Base-by-base conservation (phyloP, 805 yeast species). In the Cyberlindnera galapagoensis region DNA sequence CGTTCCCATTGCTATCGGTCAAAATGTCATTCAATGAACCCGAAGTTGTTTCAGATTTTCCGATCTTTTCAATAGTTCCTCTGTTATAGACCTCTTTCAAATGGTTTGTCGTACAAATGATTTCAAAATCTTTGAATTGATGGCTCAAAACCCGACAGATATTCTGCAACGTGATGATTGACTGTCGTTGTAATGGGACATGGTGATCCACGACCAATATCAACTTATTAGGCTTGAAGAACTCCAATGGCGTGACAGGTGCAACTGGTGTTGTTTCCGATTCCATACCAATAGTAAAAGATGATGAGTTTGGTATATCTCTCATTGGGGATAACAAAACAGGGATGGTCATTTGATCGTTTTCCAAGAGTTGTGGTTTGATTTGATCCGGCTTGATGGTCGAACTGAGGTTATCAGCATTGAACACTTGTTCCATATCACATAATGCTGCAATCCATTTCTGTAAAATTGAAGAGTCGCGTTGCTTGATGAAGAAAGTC, bases 401-500 rank as follows among this genome's bases (percentile, higher is more conserved):
- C 2, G 61, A 56, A 3, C 63, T 54, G 17, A 62, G 38, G 28
- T 45, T 49, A 7, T 31, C 23, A 4, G 54, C 49, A 33, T 52
- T 41, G 32, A 62, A 59, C 7, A 38, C 35, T 11, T 60, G 40
- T 5, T 55, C 58, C 28, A 39, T 37, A 33, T 62, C 59, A 24
- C 64, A 50, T 8, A 64, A 31, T 0, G 57, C 67, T 2, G 67
- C 52, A 10, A 61, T 56, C 69, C 69, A 64, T 44, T 63, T 63
- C 42, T 62, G 59, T 21, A 62, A 41, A 6, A 57, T 46, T 26
- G 52, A 47, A 0, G 57, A 42, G n/a, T 51, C 34, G 34, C 11
- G 49, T 47, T 28, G 60, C 38, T 8, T 52, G 24, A 14, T 51
- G 35, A 36, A 59, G 48, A 20, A 38, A 17, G 27, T 30, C 19